Base-by-base conservation (phyloP, 2,329 filamentous ascomycete genomes). In the Chaetomium sp. region DNA sequence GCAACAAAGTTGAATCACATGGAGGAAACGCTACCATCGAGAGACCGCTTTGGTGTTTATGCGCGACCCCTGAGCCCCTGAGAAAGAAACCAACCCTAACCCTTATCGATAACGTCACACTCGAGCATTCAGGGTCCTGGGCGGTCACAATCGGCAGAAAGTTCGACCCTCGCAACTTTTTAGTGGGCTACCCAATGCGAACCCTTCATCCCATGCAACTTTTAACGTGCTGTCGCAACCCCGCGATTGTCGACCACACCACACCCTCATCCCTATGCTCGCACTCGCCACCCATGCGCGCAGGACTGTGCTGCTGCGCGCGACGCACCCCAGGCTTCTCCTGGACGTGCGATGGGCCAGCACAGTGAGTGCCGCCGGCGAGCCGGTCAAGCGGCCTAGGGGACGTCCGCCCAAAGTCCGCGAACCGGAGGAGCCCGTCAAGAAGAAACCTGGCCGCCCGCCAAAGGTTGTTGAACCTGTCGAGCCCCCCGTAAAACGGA, bases 281-380 rank as follows among this genome's bases (percentile, higher is more conserved):
- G 40, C 56, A 46, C 10, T 45, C 35, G 51, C 58, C 56, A 49
- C 49, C 48, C 56, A 60, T 55, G 54, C 45, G 48, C 48, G 57
- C 55, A 48, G 36, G 12, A 36, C 35, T 33, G 35, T 56, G 1
- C 32, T 53, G 7, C 34, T 41, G 33, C 37, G 55, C 48, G 56
- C 55, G 45, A 48, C 35, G 40, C 52, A 40, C 49, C 14, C 46
- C 43, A 27, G 3, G 19, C 19, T 27, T 27, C 19, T 27, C 19
- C 19, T 27, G 19, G 19, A 27, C 3, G 19, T 27, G 19, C 19
- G 19, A 27, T 27, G 19, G 19, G 19, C 19, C 19, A 27, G 19
- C 19, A 27, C 19, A 27, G 19, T 27, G 19, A 27, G 19, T 27
- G 19, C 19, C 19, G 19, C 19, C 19, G 19, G 19, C 19, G 19